These are phyloP conservation scores for Akanthomyces muscarius DNA, from an alignment of 2,329 filamentous ascomycete species.

Conservation along the genomic window DNA sequence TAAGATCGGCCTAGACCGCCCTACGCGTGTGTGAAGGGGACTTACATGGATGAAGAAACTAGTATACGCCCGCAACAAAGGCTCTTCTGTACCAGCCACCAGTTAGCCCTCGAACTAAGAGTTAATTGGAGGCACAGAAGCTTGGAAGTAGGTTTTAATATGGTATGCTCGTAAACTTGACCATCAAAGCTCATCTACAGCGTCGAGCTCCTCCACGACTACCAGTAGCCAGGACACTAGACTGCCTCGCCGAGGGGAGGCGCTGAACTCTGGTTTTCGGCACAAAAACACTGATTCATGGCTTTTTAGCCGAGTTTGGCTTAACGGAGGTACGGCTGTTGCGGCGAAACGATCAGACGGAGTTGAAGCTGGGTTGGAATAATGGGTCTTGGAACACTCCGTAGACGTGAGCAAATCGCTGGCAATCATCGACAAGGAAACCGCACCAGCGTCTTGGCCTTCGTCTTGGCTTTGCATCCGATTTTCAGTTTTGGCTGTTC, in stretches of 20 bases:
- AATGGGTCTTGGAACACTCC: background rate
- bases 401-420: background rate
- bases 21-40: background rate
- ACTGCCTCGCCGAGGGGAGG: no score
- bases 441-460: conserved; percentile 12
- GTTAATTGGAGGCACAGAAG: no score
- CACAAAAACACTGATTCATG: no score
- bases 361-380: background rate
- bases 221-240: no score
- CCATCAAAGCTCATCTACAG: no score
- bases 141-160: no score
- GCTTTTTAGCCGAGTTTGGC: background rate
- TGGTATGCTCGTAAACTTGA: no score
- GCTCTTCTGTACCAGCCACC: no score
- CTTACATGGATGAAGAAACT: background rate
- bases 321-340: background rate
- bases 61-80: background rate
- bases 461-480: background rate
- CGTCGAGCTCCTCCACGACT: no score
- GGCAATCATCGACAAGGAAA: background rate
- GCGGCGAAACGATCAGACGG: background rate
- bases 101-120: no score
- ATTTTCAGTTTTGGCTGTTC: background rate
- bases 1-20: background rate
- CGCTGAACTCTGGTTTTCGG: no score